Evolutionary conservation across 2,329 filamentous ascomycete genomes (phyloP).

Genomic region (Boeremia lycopersici): DNA sequence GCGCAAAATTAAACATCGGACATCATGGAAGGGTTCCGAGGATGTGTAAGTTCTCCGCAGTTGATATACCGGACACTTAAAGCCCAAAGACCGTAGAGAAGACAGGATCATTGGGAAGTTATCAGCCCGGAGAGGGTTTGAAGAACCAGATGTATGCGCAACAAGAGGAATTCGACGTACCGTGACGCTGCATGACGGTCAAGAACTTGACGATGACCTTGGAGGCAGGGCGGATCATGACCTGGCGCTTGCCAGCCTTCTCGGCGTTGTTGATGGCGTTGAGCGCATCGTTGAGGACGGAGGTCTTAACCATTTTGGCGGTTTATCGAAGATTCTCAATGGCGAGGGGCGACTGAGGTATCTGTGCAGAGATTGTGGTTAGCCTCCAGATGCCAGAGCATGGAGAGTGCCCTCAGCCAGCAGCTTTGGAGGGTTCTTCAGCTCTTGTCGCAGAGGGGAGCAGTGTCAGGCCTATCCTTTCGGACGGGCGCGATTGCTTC

Average conservation of each 20-base stretch:
- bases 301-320: constrained; percentile 98
- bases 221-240: constrained; percentile 95
- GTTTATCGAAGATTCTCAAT: constrained; percentile 79
- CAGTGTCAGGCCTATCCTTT: constrained; percentile 51
- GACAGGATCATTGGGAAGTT: constrained; percentile 97
- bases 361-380: constrained; percentile 57
- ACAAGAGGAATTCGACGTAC: constrained; percentile 65
- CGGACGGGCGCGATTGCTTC: constrained; percentile 50
- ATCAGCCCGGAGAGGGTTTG: constrained; percentile 83
- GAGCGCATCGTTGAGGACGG: constrained; percentile 98
- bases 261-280: constrained; percentile 99
- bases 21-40: constrained; percentile 75
- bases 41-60: constrained; percentile 96
- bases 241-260: constrained; percentile 99
- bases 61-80: constrained; percentile 99
- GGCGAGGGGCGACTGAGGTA: constrained; percentile 65
- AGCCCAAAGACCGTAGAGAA: constrained; percentile 89
- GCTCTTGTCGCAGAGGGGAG: constrained; percentile 61
- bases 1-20: constrained; percentile 93
- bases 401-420: constrained; percentile 68
- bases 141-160: constrained; percentile 18
- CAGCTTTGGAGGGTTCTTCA: constrained; percentile 68
- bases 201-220: constrained; percentile 99
- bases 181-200: constrained; percentile 98
- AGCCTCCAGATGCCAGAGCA: constrained; percentile 70